Evolutionary conservation across 495 filamentous ascomycete genomes (phyloP).

Genomic region (Barbatosphaeria neglecta): DNA sequence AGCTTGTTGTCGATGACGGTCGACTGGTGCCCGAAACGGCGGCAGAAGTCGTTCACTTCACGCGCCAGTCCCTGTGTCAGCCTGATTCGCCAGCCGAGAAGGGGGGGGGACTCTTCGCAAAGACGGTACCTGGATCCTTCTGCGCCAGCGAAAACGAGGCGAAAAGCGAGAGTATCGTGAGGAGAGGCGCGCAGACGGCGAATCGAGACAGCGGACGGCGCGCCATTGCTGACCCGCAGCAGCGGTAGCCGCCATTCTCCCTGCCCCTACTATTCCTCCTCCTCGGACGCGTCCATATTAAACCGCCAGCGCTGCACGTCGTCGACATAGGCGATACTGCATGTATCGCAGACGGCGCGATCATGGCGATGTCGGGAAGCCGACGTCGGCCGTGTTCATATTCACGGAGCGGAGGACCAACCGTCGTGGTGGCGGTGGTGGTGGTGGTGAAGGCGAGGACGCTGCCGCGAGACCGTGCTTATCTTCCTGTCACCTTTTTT

Average conservation of each 20-base stretch:
- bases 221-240: background rate
- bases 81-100: background rate
- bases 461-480: too few relatives aligned
- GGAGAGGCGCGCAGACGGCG: background rate
- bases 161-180: background rate
- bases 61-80: slow-evolving; percentile 9
- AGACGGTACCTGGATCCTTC: slow-evolving; percentile 3
- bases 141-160: background rate
- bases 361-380: background rate
- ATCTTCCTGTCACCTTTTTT: too few relatives aligned
- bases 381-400: background rate
- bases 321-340: background rate
- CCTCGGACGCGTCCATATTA: too few relatives aligned
- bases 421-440: background rate
- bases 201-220: background rate
- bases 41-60: slow-evolving; percentile 37
- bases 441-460: too few relatives aligned
- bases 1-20: slow-evolving; percentile 36
- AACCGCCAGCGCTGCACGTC: background rate
- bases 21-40: slow-evolving; percentile 40
- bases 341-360: background rate
- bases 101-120: too few relatives aligned
- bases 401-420: background rate
- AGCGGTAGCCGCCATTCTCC: background rate
- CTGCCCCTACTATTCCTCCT: background rate